These are phyloP conservation scores for Phytophthora quininea DNA, from an alignment of 352 stramenopile genomes.

Conservation along the genomic window DNA sequence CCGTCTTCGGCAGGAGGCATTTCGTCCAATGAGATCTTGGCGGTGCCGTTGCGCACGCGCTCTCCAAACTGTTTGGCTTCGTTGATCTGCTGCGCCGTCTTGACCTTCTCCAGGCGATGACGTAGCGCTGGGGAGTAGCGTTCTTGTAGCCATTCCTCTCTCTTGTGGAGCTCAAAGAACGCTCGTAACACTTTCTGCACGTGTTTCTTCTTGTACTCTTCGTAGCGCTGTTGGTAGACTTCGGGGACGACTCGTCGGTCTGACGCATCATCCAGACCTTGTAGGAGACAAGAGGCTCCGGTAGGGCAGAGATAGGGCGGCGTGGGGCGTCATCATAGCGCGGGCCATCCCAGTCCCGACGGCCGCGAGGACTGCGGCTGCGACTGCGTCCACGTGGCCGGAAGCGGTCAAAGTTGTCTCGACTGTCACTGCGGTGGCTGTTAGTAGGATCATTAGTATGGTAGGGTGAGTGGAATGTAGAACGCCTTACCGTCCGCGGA, in stretches of 20 bases:
- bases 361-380: constrained; percentile 37
- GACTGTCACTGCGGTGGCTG: constrained; percentile 38
- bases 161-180: constrained; percentile 89
- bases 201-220: constrained; percentile 91
- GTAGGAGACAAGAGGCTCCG: constrained; percentile 83
- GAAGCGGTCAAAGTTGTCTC: constrained; percentile 41
- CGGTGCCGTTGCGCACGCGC: constrained; percentile 52
- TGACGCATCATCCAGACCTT: constrained; percentile 91
- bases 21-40: constrained; percentile 75
- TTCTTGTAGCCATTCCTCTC: constrained; percentile 87
- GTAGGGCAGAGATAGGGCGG: constrained; percentile 44
- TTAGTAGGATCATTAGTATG: not conserved
- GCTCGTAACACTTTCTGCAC: constrained; percentile 73
- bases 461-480: not conserved
- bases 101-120: constrained; percentile 66
- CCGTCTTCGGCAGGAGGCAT: constrained; percentile 28
- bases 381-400: constrained; percentile 36
- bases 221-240: constrained; percentile 86
- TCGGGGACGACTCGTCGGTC: constrained; percentile 78
- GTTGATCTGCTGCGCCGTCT: constrained; percentile 67
- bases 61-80: constrained; percentile 82
- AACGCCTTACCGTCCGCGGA: constrained; percentile 30
- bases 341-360: constrained; percentile 29
- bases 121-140: constrained; percentile 83
- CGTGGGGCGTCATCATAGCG: constrained; percentile 33